Conservation (phyloP, 106 monocot genomes). For the Ottelia alismoides region DNA sequence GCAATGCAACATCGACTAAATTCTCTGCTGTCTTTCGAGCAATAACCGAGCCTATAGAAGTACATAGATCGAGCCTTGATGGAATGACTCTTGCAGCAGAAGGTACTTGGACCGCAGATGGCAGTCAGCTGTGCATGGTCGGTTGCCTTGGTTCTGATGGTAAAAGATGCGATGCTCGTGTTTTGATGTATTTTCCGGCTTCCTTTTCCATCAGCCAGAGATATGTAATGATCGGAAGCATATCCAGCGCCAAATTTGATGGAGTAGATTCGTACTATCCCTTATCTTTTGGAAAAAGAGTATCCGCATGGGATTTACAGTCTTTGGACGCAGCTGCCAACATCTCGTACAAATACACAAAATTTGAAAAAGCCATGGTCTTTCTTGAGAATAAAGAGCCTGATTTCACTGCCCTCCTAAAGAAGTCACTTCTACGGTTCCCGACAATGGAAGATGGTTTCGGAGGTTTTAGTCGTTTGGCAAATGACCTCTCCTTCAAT, state of each 20-base stretch:
- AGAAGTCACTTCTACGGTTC: slow-evolving; percentile 52
- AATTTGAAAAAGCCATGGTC: slow-evolving; percentile 30
- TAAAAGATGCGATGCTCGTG: slow-evolving; percentile 29
- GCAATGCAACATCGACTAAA: slow-evolving; percentile 19
- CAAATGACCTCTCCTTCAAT: slow-evolving; percentile 42
- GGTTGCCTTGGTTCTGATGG: slow-evolving; percentile 32
- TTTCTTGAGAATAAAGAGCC: slow-evolving; percentile 46
- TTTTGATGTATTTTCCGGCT: slow-evolving; percentile 45
- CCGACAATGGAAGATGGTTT: slow-evolving; percentile 26
- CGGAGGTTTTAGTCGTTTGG: slow-evolving; percentile 34
- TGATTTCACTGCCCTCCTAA: slow-evolving; percentile 31
- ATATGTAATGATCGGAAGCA: slow-evolving; percentile 24
- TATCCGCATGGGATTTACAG: slow-evolving; percentile 23
- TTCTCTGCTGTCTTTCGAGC: slow-evolving; percentile 46
- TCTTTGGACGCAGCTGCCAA: background rate
- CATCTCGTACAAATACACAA: slow-evolving; percentile 42
- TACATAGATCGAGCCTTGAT: slow-evolving; percentile 25
- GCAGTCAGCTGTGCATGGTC: slow-evolving; percentile 80
- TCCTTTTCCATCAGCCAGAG: slow-evolving; percentile 40
- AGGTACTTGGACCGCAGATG: slow-evolving; percentile 38
- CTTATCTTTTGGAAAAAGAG: slow-evolving; percentile 31
- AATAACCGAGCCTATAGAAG: slow-evolving; percentile 9
- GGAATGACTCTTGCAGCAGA: slow-evolving; percentile 39
- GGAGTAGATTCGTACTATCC: slow-evolving; percentile 10
- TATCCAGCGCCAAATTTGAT: slow-evolving; percentile 22